Evolutionary conservation across 768 basidiomycete species (phyloP).

Genomic region (Galerina marginata): DNA sequence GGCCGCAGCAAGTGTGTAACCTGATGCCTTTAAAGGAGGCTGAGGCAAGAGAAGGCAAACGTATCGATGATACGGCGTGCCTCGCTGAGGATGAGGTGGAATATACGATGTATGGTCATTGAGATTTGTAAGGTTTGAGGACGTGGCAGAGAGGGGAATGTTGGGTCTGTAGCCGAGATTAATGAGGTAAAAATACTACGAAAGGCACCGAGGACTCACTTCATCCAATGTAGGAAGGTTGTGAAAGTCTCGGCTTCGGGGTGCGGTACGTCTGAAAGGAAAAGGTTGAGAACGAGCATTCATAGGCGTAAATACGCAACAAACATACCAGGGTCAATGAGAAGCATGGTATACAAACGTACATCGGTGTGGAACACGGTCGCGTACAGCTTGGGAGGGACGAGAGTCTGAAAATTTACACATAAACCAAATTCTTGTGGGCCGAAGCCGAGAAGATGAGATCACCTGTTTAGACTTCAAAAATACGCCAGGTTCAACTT

Average conservation of each 20-base stretch:
- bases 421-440: not conserved
- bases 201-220: slow-evolving; percentile 49
- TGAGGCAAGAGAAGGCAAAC: slow-evolving; percentile 78
- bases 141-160: slow-evolving; percentile 72
- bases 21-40: slow-evolving; percentile 39
- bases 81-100: slow-evolving; percentile 90
- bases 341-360: slow-evolving; percentile 84
- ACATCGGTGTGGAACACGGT: slow-evolving; percentile 85
- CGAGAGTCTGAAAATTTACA: slow-evolving; percentile 54
- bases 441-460: not conserved
- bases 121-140: slow-evolving; percentile 44
- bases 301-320: not conserved
- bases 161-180: slow-evolving; percentile 64
- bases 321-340: slow-evolving; percentile 81
- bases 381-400: slow-evolving; percentile 67
- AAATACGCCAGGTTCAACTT: slow-evolving; percentile 75
- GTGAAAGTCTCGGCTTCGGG: slow-evolving; percentile 66
- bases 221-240: slow-evolving; percentile 84
- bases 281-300: slow-evolving; percentile 3
- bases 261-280: slow-evolving; percentile 77
- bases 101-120: slow-evolving; percentile 76
- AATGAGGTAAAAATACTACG: slow-evolving; percentile 13
- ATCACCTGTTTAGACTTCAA: slow-evolving; percentile 71
- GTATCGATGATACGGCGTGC: slow-evolving; percentile 92
- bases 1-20: slow-evolving; percentile 41